Base-by-base conservation (phyloP, 1,139 yeast genomes). In the Eremothecium coryli region DNA sequence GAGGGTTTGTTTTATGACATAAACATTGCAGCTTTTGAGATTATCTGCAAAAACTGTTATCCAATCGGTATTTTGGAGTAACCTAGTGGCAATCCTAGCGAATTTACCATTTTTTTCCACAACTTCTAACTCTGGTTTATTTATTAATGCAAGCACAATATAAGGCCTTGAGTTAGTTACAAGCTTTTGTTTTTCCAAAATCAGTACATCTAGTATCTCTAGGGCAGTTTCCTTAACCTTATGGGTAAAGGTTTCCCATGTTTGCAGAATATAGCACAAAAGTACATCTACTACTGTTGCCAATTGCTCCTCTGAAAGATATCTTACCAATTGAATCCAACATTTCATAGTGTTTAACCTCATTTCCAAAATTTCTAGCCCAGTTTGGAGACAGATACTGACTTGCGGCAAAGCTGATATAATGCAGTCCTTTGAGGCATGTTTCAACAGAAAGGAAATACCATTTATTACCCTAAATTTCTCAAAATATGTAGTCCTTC, bases 361-460 rank as follows among this genome's bases (percentile, higher is more conserved):
- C 17, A 86, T 68, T 20, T 73, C 76, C 0, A 68, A 60, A 15
- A 70, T 70, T 26, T 79, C 88, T 21, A 88, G 59, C 0, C 93
- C 80, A 0, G 90, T 76, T 50, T 86, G 96, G 13, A 93, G 61
- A 47, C 94, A 82, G 1, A 94, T 81, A 38, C 86, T 79, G 4
- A 93, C 71, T 52, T 90, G 98, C 0, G 96, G 95, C 23, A 88
- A 62, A 0, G 93, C 90, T 4, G 85, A 71, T 2, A 81, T 73
- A 12, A 84, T 73, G 1, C 79, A 70, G 3, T 66, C 55, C 4
- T 76, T 74, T 18, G 82, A 67, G n/a, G 76, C 67, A 36, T 49
- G 42, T 33, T 68, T 65, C 14, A 84, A 73, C 25, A 88, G 60
- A 43, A 79, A 74, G 29, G 76, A 73, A 25, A 90, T 70, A 0